phyloP scores from a whole-genome alignment of 164 flowering plant genomes.

The Platanus orientalis region DNA sequence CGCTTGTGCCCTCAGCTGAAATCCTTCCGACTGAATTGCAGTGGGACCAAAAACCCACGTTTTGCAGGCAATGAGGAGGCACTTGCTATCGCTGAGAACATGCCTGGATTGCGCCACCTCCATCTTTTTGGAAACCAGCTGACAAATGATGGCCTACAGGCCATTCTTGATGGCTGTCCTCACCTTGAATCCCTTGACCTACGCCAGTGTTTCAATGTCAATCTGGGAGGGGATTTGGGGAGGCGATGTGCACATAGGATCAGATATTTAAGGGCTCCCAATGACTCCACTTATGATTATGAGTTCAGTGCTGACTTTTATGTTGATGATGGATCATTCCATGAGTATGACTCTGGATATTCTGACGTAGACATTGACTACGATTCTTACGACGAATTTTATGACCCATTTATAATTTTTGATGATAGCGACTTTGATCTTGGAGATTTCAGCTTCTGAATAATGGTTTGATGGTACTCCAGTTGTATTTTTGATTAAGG shows the following conservation, averaged over 20 bases:
- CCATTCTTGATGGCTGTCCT: conserved; percentile 31
- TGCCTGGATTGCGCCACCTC: conserved; percentile 26
- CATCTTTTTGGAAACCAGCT: conserved; percentile 15
- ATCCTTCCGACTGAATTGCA: conserved; percentile 14
- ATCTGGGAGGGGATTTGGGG: conserved; percentile 19
- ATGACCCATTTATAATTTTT: too few species aligned
- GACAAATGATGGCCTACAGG: conserved; percentile 26
- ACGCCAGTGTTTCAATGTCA: conserved; percentile 17
- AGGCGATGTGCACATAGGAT: conserved; percentile 17
- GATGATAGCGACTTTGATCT: too few species aligned
- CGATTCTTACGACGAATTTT: too few species aligned
- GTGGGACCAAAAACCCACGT: too few species aligned
- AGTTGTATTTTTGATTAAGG: too few species aligned
- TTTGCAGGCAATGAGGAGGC: conserved; percentile 14
- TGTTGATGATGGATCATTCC: not conserved
- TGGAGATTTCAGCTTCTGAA: too few species aligned
- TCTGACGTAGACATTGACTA: not conserved
- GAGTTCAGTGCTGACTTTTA: not conserved
- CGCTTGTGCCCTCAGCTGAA: conserved; percentile 22
- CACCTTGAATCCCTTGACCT: conserved; percentile 31
- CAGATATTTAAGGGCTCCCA: conserved; percentile 14
- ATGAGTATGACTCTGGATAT: not conserved
- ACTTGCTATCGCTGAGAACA: conserved; percentile 20
- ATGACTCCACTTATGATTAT: conserved; percentile 7
- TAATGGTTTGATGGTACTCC: too few species aligned